Evolutionary conservation across 345 rosid genomes (phyloP).

Genomic region (Dimocarpus longan): DNA sequence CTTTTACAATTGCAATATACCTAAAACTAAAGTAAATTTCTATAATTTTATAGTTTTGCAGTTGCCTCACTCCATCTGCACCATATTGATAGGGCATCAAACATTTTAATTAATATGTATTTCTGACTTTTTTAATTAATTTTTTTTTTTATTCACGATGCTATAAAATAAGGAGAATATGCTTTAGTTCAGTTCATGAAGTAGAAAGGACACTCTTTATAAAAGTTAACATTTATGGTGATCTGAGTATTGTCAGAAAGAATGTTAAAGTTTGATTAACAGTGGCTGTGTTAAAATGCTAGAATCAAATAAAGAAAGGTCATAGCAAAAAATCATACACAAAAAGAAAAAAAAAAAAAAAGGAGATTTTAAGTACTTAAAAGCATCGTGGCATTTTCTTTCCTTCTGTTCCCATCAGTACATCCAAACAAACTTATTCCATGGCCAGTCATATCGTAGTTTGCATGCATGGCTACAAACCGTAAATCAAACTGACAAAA

Average conservation of each 20-base stretch:
- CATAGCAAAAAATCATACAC: slow-evolving; percentile 2
- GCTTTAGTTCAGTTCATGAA: background rate
- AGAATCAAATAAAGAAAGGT: slow-evolving; percentile 2
- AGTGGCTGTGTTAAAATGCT: background rate
- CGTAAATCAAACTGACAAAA: background rate
- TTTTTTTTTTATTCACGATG: too few species aligned
- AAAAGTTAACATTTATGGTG: too few species aligned
- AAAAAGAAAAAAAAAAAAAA: background rate
- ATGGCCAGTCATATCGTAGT: background rate
- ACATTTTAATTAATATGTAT: too few species aligned
- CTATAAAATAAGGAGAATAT: background rate
- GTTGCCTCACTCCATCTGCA: too few species aligned
- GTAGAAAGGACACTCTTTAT: background rate
- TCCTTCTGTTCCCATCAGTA: background rate
- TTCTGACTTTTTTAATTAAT: too few species aligned
- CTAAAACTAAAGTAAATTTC: too few species aligned
- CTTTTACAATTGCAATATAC: too few species aligned
- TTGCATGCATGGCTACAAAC: slow-evolving; percentile 10
- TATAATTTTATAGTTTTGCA: too few species aligned
- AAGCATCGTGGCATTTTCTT: background rate
- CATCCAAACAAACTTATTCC: background rate
- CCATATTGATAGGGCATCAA: too few species aligned
- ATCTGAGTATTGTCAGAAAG: background rate
- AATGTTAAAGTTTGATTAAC: background rate
- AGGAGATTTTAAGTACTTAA: background rate